phyloP scores from a whole-genome alignment of 164 flowering plant genomes.

The Aristolochia contorta region DNA sequence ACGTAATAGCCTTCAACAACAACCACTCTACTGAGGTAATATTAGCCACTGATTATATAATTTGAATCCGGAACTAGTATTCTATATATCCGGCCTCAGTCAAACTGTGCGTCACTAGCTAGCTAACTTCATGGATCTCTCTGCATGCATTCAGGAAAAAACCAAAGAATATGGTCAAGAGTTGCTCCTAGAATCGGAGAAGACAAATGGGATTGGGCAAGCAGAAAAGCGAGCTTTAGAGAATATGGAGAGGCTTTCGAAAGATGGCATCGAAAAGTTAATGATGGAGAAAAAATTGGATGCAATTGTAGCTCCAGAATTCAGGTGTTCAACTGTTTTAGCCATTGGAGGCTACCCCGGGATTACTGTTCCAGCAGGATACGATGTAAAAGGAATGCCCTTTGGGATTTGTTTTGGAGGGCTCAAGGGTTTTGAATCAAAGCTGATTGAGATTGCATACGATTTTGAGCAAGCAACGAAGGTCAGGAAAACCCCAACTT shows the following conservation, averaged over 20 bases:
- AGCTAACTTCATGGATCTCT: no score
- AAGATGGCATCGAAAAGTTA: slow-evolving; percentile 32
- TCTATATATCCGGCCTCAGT: no score
- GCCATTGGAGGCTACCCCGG: slow-evolving; percentile 49
- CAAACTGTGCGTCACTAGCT: no score
- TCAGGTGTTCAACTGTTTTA: slow-evolving; percentile 10
- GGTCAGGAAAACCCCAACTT: slow-evolving; percentile 33
- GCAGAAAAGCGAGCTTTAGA: slow-evolving; percentile 15
- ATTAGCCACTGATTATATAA: background rate
- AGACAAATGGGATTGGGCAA: slow-evolving; percentile 22
- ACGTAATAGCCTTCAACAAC: slow-evolving; percentile 47
- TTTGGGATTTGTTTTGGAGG: slow-evolving; percentile 45
- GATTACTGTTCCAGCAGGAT: slow-evolving; percentile 48
- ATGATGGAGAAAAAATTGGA: slow-evolving; percentile 33
- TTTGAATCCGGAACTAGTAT: no score
- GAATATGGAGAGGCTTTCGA: slow-evolving; percentile 13
- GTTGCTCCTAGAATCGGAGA: slow-evolving; percentile 11
- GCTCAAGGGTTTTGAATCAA: slow-evolving; percentile 36
- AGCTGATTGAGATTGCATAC: slow-evolving; percentile 39
- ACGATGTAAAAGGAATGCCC: slow-evolving; percentile 29
- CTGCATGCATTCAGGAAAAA: slow-evolving; percentile 31
- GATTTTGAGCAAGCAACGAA: slow-evolving; percentile 48
- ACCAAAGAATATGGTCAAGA: slow-evolving; percentile 21
- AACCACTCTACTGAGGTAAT: slow-evolving; percentile 31
- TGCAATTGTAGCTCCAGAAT: slow-evolving; percentile 31